phyloP scores from a whole-genome alignment of 805 yeast species.

The Citeromyces matritensis region DNA sequence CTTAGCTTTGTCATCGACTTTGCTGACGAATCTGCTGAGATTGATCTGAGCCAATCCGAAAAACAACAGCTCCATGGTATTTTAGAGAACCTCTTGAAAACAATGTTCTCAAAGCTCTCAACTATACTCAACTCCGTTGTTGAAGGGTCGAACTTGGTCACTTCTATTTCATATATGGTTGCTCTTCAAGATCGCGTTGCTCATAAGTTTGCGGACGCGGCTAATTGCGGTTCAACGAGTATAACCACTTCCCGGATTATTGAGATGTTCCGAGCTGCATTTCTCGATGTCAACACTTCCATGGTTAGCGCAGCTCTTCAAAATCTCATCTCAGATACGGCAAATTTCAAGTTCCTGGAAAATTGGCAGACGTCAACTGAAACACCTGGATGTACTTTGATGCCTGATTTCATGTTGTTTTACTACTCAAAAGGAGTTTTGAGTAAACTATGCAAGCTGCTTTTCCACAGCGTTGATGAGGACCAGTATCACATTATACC shows the following conservation, averaged over 20 bases:
- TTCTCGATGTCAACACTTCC: slow-evolving; percentile 9
- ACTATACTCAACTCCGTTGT: background rate
- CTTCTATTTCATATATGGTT: too few species aligned
- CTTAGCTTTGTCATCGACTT: too few species aligned
- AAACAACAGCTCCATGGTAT: too few species aligned
- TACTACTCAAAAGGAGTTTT: slow-evolving; percentile 23
- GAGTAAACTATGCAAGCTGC: slow-evolving; percentile 6
- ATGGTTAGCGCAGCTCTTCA: slow-evolving; percentile 12
- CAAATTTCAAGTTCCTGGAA: slow-evolving; percentile 14
- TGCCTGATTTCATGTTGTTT: slow-evolving; percentile 19
- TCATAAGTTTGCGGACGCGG: too few species aligned
- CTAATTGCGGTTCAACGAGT: too few species aligned
- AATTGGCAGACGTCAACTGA: slow-evolving; percentile 17
- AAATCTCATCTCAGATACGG: slow-evolving; percentile 10
- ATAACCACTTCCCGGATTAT: background rate
- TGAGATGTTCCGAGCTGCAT: slow-evolving; percentile 4
- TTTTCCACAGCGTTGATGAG: slow-evolving; percentile 1
- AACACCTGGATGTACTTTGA: slow-evolving; percentile 16
- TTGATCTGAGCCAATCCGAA: too few species aligned
- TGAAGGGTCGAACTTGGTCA: too few species aligned
- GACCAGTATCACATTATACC: slow-evolving; percentile 13
- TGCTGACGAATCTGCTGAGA: too few species aligned
- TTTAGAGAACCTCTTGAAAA: too few species aligned
- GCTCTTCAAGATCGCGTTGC: too few species aligned
- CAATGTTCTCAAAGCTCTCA: background rate